Evolutionary conservation across 140 eudicot species (phyloP).

Genomic region (Anethum foeniculum): DNA sequence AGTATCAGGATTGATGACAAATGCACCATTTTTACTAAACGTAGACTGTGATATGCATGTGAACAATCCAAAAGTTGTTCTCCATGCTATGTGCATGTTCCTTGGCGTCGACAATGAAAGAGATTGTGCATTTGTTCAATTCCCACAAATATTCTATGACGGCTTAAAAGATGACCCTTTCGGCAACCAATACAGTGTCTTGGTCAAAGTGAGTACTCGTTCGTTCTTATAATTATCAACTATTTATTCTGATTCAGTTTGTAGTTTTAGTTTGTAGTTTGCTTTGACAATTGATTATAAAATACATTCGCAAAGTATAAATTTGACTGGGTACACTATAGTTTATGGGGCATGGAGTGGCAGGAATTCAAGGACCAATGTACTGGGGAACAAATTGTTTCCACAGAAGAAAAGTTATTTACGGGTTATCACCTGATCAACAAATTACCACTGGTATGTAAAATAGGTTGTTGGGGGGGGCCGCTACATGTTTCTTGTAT

Average conservation of each 20-base stretch:
- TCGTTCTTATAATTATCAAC: neutral
- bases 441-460: constrained; percentile 23
- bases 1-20: constrained; percentile 67
- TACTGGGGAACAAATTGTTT: constrained; percentile 54
- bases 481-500: neutral
- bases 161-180: constrained; percentile 55
- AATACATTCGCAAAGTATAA: neutral
- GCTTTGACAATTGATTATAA: neutral
- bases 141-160: constrained; percentile 48
- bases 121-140: constrained; percentile 34
- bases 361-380: constrained; percentile 40
- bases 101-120: constrained; percentile 24
- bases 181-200: constrained; percentile 35
- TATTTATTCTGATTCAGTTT: neutral
- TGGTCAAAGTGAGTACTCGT: constrained; percentile 11
- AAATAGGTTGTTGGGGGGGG: neutral
- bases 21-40: constrained; percentile 51
- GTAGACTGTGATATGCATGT: constrained; percentile 61
- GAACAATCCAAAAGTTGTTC: constrained; percentile 45
- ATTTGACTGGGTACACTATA: neutral
- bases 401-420: constrained; percentile 55
- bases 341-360: constrained; percentile 25
- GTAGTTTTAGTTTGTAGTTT: neutral
- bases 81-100: constrained; percentile 53
- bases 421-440: constrained; percentile 47